These are phyloP conservation scores for Alternaria dauci DNA, from an alignment of 2,329 filamentous ascomycete genomes.

Conservation along the genomic window DNA sequence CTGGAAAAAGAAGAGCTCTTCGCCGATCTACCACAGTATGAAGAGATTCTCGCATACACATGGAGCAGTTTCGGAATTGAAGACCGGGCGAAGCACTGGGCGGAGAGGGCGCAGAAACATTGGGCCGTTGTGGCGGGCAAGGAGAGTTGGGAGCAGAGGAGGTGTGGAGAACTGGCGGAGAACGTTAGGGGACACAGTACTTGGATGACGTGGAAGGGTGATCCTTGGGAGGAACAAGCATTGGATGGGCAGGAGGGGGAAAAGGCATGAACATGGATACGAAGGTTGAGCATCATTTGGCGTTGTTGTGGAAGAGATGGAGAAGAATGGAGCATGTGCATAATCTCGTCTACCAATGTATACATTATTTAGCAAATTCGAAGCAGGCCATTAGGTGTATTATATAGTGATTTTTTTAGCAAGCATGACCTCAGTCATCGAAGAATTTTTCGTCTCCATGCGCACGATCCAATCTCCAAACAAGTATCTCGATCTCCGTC, in stretches of 20 bases:
- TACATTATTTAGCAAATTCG: too few relatives aligned
- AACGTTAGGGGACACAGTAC: conserved; percentile 38
- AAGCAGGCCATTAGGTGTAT: neutral
- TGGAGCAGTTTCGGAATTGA: conserved; percentile 39
- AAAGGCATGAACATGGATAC: conserved; percentile 12
- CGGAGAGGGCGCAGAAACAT: conserved; percentile 31
- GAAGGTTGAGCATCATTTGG: neutral
- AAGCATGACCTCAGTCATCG: neutral
- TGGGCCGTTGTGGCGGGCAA: conserved; percentile 39
- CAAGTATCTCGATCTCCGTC: conserved; percentile 1
- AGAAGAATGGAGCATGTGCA: neutral
- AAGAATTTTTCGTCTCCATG: conserved; percentile 13
- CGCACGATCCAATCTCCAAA: conserved; percentile 9
- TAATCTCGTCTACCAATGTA: neutral
- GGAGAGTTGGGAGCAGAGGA: conserved; percentile 37
- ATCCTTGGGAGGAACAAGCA: conserved; percentile 30
- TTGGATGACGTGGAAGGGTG: conserved; percentile 38
- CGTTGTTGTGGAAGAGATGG: neutral
- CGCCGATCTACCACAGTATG: conserved; percentile 36
- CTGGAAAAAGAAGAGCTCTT: conserved; percentile 41
- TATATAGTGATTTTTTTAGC: too few relatives aligned
- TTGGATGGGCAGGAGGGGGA: conserved; percentile 15
- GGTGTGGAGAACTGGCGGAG: conserved; percentile 29
- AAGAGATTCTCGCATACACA: conserved; percentile 47
- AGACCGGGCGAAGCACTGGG: conserved; percentile 40